Percentiles rank a stretch among this genome's conserved stretches.
phyloP scores from a whole-genome alignment of 495 filamentous ascomycete genomes.

The Aspergillus kassunensis region DNA sequence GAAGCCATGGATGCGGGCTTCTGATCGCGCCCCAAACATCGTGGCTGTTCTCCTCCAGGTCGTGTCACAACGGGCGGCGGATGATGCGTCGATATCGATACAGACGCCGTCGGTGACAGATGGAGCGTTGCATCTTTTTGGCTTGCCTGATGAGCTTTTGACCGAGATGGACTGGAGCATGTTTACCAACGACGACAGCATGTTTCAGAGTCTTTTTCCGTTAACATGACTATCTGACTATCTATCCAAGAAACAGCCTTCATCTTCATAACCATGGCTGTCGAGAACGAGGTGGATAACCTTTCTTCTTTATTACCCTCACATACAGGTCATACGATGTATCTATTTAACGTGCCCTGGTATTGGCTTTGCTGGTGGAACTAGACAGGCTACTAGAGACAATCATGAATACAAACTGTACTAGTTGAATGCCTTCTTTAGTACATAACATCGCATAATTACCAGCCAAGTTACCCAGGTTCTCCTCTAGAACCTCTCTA shows the following conservation, averaged over 20 bases:
- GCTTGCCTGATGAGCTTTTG: conserved; percentile 6
- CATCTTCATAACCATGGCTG: too few species aligned
- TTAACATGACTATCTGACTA: background rate
- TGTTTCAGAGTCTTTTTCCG: background rate
- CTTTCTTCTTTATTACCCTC: too few species aligned
- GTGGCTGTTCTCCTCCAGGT: conserved; percentile 3
- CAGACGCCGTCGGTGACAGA: conserved; percentile 7
- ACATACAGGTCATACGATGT: too few species aligned
- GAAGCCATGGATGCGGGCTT: conserved; percentile 10
- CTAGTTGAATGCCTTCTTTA: background rate
- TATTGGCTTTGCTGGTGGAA: too few species aligned
- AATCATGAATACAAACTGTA: too few species aligned
- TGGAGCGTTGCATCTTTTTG: conserved; percentile 7
- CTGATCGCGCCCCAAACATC: conserved; percentile 7
- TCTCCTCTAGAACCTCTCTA: too few species aligned
- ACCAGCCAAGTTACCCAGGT: too few species aligned
- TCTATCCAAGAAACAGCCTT: too few species aligned
- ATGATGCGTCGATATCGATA: background rate
- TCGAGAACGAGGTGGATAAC: too few species aligned
- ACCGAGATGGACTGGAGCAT: conserved; percentile 11
- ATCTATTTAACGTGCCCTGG: too few species aligned
- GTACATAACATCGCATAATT: too few species aligned
- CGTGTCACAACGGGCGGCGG: background rate
- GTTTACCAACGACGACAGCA: background rate
- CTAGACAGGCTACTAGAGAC: too few species aligned